These are phyloP conservation scores for Talaromyces sp. DNA, from an alignment of 2,329 filamentous ascomycete species.

Conservation along the genomic window DNA sequence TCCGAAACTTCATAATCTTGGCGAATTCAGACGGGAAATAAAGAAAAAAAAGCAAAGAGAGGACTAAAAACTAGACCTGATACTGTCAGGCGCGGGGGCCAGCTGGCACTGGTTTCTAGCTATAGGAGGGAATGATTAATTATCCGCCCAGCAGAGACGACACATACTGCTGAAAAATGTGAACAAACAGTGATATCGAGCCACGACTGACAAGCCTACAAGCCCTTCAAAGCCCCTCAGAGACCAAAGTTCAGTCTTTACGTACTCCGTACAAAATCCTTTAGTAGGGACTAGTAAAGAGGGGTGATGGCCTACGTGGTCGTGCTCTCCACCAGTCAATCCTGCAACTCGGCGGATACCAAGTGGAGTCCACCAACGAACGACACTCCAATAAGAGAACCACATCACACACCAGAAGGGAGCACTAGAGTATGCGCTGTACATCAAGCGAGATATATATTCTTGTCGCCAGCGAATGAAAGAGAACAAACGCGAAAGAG, in stretches of 20 bases:
- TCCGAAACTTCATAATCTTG: not conserved
- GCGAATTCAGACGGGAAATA: not conserved
- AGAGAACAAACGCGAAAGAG: not conserved
- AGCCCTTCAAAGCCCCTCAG: not conserved
- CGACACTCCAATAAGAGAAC: not conserved
- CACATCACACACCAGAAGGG: not conserved
- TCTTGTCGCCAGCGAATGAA: not conserved
- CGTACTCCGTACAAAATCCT: not conserved
- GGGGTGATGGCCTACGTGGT: slow-evolving; percentile 14
- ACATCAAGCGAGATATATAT: slow-evolving; percentile 9
- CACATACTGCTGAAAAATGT: not conserved
- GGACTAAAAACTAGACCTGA: not conserved
- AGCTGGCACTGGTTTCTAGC: not conserved
- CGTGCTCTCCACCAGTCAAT: slow-evolving; percentile 15
- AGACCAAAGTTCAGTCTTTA: not conserved
- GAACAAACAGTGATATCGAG: not conserved
- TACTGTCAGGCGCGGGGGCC: not conserved
- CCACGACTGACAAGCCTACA: not conserved
- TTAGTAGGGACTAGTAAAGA: not conserved
- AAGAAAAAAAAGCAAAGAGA: not conserved
- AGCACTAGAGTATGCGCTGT: slow-evolving; percentile 14
- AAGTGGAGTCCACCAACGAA: not conserved
- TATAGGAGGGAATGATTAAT: not conserved
- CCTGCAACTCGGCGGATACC: not conserved
- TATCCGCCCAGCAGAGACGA: not conserved